Base-by-base conservation (phyloP, 768 basidiomycete genomes). In the Roridomyces roridus region DNA sequence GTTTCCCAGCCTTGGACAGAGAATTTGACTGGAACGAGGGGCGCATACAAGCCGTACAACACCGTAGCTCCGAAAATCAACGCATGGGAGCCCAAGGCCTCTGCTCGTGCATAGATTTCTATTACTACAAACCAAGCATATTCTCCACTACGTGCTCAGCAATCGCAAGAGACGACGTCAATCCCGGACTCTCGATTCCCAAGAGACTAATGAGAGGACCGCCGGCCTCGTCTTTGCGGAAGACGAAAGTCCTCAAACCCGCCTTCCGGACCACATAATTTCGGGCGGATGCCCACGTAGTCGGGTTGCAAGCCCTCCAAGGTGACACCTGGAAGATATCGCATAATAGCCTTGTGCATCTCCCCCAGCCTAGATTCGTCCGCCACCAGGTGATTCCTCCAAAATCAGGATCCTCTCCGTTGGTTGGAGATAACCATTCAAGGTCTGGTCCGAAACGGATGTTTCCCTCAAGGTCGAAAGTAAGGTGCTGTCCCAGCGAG, bases 371-470 rank as follows among this genome's bases (percentile, higher is more conserved):
- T 77, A 35, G 82, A 82, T 17, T 85, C 88, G 50, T 85, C 83
- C 3, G 88, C 88, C 14, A 80, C 72, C 41, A 96, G 74, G 67
- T 87, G 78, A 36, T 74, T 74, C 21, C 71, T 77, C 95, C 95
- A 97, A 67, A 95, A 59, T 95, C 89, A 1, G 78, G 73, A 29
- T 84, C 82, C 18, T 80, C 77, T 52, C 80, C 69, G 18, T 70
- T 66, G 23, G 82, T 81, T 3, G 87, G 85, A 3, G 81, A 76
- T 63, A 97, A 78, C 90, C 92, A 93, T 68, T 97, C 89, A 15
- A 97, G 80, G 67, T 98, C 94, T 5, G 96, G 96, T 0, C 96
- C 96, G 71, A 98, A 98, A 26, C 86, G 84, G 48, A 98, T 82
- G 58, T 90, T 89, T 0, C 92, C 91, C 44, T 88, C 82, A 58